These are phyloP conservation scores for Clarireedia sp. DNA, from an alignment of 2,329 filamentous ascomycete genomes.

Conservation along the genomic window DNA sequence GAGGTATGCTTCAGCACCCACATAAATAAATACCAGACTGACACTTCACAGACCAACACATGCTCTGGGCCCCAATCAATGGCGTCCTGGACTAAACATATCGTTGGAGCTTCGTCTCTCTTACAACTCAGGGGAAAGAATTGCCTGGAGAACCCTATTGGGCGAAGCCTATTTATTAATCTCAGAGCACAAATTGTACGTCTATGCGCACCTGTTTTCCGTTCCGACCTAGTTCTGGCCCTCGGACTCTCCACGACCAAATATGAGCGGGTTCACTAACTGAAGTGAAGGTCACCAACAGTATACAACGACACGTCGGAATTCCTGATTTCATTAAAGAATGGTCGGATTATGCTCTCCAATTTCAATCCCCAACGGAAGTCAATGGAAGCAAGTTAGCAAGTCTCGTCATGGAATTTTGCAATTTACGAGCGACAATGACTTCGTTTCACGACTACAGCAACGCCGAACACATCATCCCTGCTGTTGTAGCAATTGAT, in stretches of 20 bases:
- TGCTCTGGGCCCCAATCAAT: constrained; percentile 33
- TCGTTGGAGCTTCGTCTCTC: constrained; percentile 43
- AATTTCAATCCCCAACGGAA: constrained; percentile 16
- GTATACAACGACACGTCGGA: constrained; percentile 40
- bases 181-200: constrained; percentile 31
- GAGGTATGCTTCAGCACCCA: constrained; percentile 33
- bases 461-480: constrained; percentile 15
- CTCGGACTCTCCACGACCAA: no score
- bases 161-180: constrained; percentile 46
- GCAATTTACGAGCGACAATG: constrained; percentile 21
- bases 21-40: constrained; percentile 35
- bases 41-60: constrained; percentile 19
- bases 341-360: constrained; percentile 30
- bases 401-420: constrained; percentile 31
- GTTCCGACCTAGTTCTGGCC: no score
- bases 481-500: constrained; percentile 14
- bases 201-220: not conserved
- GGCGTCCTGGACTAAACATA: constrained; percentile 45
- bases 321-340: constrained; percentile 42
- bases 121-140: constrained; percentile 40
- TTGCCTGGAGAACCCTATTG: constrained; percentile 40
- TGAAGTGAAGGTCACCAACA: constrained; percentile 38
- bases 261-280: constrained; percentile 21
- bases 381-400: constrained; percentile 32
- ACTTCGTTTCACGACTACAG: constrained; percentile 20